phyloP scores from a whole-genome alignment of 2,329 filamentous ascomycete species.

The Trichothecium roseum region DNA sequence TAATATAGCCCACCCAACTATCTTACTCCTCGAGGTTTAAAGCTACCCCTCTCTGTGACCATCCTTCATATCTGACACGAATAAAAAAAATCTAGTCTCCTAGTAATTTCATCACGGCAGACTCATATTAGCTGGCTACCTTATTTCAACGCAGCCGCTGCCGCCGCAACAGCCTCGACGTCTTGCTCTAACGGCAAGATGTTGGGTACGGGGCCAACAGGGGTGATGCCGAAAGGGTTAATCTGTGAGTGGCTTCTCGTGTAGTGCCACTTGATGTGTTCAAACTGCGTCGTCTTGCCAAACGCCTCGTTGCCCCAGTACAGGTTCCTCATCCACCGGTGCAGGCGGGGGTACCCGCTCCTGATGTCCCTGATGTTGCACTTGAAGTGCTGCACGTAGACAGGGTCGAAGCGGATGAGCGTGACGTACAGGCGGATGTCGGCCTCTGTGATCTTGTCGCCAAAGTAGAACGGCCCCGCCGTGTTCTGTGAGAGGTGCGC shows the following conservation, averaged over 20 bases:
- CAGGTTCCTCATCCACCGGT: slow-evolving; percentile 70
- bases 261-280: slow-evolving; percentile 83
- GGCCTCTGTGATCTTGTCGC: slow-evolving; percentile 65
- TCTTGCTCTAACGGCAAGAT: slow-evolving; percentile 71
- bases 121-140: too few relatives aligned
- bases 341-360: slow-evolving; percentile 69
- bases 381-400: slow-evolving; percentile 83
- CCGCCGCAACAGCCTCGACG: slow-evolving; percentile 44
- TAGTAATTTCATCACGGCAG: too few relatives aligned
- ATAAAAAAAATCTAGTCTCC: too few relatives aligned
- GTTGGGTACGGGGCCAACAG: slow-evolving; percentile 73
- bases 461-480: slow-evolving; percentile 62
- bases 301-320: slow-evolving; percentile 78
- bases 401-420: slow-evolving; percentile 62
- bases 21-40: too few relatives aligned
- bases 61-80: too few relatives aligned
- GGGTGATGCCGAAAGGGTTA: slow-evolving; percentile 65
- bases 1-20: too few relatives aligned
- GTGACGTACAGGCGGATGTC: slow-evolving; percentile 68
- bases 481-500: slow-evolving; percentile 42
- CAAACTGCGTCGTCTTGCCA: slow-evolving; percentile 73
- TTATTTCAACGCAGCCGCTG: too few relatives aligned
- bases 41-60: too few relatives aligned
- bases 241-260: slow-evolving; percentile 54
- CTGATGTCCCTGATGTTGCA: slow-evolving; percentile 81